Evolutionary conservation across 441 rosid species (phyloP), one percentile per base, ranked within the genome.

Genomic region (Corymbia calophylla): DNA sequence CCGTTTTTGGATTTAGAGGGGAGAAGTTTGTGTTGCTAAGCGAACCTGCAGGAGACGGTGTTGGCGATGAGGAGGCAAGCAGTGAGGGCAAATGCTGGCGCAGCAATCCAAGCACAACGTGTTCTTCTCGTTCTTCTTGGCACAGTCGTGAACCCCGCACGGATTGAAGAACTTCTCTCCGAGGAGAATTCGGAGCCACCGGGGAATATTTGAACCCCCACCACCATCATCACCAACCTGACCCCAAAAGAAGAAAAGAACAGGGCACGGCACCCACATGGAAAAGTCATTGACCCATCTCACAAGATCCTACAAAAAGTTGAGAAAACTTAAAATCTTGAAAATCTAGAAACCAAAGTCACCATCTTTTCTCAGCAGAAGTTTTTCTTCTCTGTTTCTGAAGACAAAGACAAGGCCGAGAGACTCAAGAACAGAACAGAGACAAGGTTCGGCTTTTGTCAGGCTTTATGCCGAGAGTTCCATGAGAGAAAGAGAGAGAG

Each of bases 121-220:
- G 88, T 97, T 97, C 91, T 96, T 97, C 91, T 97, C 99, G 86
- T 97, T 97, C 93, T 97, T 97, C 91, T 91, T 96, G 8, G 89
- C 93, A 2, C 92, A 96, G 92, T 95, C 98, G 35, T 97, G 99
- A 66, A 93, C 87, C 85, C 94, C 64, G 87, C 99, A 97, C n/a
- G 98, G 97, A 91, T 95, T 95, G 95, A 96, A 97, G 95, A 97
- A 97, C 91, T 97, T 97, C 70, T 97, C 99, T 1, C 93, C 89
- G 51, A 97, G 89, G 86, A 97, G 93, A 68, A 94, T 95, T 89
- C 94, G 94, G 90, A 97, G 96, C 99, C 99, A 97, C 56, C 90
- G 91, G 84, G 99, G 99, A 23, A 55, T 32, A 18, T 88, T 87
- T 12, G 51, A 77, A 77, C 17, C 17, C 9, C 84, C 80, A 21